These are phyloP conservation scores for Claviceps capensis DNA, from an alignment of 2,329 filamentous ascomycete species.

Conservation along the genomic window DNA sequence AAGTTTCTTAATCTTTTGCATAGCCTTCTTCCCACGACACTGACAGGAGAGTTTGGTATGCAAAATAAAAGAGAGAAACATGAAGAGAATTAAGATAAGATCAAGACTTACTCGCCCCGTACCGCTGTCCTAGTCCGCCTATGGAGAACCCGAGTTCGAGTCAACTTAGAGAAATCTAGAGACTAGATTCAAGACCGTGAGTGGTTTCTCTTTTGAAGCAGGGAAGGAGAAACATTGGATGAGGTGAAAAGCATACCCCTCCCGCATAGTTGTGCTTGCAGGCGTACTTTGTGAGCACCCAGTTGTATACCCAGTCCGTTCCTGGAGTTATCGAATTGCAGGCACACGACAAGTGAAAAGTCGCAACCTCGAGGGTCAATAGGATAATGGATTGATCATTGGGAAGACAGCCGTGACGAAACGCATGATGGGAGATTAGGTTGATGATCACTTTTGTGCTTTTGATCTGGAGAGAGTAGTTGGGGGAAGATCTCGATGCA, in stretches of 20 bases:
- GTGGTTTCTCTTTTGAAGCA: not conserved
- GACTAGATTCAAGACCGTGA: too few species aligned
- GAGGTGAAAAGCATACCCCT: not conserved
- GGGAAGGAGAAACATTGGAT: too few species aligned
- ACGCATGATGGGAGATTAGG: not conserved
- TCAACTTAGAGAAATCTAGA: not conserved
- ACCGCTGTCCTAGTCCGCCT: not conserved
- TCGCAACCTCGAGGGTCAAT: slow-evolving; percentile 11
- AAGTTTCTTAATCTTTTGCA: not conserved
- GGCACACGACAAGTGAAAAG: not conserved
- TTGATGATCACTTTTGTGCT: too few species aligned
- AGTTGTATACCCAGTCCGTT: not conserved
- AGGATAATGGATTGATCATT: not conserved
- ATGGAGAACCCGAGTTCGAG: not conserved
- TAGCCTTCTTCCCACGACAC: too few species aligned
- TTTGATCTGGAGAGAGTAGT: too few species aligned
- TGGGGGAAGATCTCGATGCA: too few species aligned
- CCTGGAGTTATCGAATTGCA: not conserved
- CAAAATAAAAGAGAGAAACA: not conserved
- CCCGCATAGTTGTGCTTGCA: not conserved
- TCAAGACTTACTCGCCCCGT: not conserved
- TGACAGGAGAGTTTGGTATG: not conserved
- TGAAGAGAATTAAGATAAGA: too few species aligned
- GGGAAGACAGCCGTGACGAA: not conserved
- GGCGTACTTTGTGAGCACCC: not conserved